These are phyloP conservation scores for Macrolepiota dolichaula DNA, from an alignment of 768 basidiomycete genomes.

Conservation along the genomic window DNA sequence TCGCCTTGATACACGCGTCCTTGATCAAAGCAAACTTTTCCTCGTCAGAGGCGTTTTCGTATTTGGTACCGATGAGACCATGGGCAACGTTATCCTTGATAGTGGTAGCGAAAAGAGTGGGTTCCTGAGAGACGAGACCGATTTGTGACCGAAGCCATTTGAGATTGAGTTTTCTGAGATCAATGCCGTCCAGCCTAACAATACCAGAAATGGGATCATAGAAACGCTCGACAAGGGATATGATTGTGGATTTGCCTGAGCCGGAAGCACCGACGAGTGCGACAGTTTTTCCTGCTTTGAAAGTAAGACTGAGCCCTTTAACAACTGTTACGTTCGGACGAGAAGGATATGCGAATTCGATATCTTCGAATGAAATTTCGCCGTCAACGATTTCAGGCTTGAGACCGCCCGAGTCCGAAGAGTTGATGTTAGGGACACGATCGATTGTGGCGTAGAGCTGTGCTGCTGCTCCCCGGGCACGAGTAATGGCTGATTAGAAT, in stretches of 20 bases:
- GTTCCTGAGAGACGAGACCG: slow-evolving; percentile 87
- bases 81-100: slow-evolving; percentile 82
- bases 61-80: slow-evolving; percentile 73
- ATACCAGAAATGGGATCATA: slow-evolving; percentile 74
- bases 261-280: slow-evolving; percentile 80
- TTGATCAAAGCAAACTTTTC: slow-evolving; percentile 76
- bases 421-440: slow-evolving; percentile 84
- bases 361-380: slow-evolving; percentile 65
- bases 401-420: slow-evolving; percentile 59
- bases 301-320: slow-evolving; percentile 61
- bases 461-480: slow-evolving; percentile 80
- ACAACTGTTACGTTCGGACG: slow-evolving; percentile 76
- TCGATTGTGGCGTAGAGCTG: slow-evolving; percentile 89
- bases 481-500: slow-evolving; percentile 55
- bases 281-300: slow-evolving; percentile 74
- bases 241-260: slow-evolving; percentile 74
- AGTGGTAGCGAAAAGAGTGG: slow-evolving; percentile 80
- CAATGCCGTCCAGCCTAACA: slow-evolving; percentile 71
- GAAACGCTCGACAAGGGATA: slow-evolving; percentile 82
- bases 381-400: slow-evolving; percentile 69
- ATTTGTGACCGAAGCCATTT: slow-evolving; percentile 87
- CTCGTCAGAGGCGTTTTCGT: slow-evolving; percentile 65
- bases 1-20: slow-evolving; percentile 85
- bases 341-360: slow-evolving; percentile 85
- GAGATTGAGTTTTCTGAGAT: slow-evolving; percentile 74